Conservation (phyloP, 1,139 yeast species). For the Arxiozyma telluris region DNA sequence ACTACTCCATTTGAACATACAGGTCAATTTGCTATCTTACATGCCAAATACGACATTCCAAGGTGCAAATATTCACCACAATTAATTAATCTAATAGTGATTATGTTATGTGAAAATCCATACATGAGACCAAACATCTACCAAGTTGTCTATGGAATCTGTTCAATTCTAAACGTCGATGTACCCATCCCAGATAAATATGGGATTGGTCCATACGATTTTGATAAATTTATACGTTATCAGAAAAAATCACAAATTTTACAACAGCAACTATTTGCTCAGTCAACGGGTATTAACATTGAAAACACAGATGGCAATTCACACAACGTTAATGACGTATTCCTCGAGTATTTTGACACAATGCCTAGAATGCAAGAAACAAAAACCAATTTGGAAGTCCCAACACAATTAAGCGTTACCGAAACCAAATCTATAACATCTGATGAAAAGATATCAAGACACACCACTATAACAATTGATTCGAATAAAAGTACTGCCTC, state of each 20-base stretch:
- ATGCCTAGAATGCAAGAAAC: slow-evolving; percentile 19
- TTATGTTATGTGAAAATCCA: slow-evolving; percentile 73
- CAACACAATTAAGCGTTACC: neutral
- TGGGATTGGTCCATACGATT: slow-evolving; percentile 33
- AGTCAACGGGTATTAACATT: slow-evolving; percentile 8
- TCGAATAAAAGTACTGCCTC: slow-evolving; percentile 1
- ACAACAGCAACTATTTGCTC: slow-evolving; percentile 23
- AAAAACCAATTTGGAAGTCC: neutral
- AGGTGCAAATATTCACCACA: slow-evolving; percentile 43
- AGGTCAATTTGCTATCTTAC: slow-evolving; percentile 61
- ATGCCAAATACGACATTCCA: slow-evolving; percentile 54
- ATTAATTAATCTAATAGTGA: slow-evolving; percentile 61
- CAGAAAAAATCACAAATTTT: slow-evolving; percentile 30
- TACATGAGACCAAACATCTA: slow-evolving; percentile 78
- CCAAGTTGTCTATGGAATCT: slow-evolving; percentile 66
- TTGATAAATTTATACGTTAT: slow-evolving; percentile 29
- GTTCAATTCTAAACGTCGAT: slow-evolving; percentile 44
- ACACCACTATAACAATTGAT: slow-evolving; percentile 5
- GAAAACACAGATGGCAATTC: slow-evolving; percentile 14
- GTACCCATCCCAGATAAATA: slow-evolving; percentile 44
- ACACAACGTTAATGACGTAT: slow-evolving; percentile 18
- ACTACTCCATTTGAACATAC: slow-evolving; percentile 90
- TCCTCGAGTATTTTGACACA: slow-evolving; percentile 23
- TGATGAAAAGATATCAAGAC: slow-evolving; percentile 10
- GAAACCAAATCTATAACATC: slow-evolving; percentile 7